Base-by-base conservation (phyloP, 352 stramenopile genomes). In the Saprolegnia diclina region DNA sequence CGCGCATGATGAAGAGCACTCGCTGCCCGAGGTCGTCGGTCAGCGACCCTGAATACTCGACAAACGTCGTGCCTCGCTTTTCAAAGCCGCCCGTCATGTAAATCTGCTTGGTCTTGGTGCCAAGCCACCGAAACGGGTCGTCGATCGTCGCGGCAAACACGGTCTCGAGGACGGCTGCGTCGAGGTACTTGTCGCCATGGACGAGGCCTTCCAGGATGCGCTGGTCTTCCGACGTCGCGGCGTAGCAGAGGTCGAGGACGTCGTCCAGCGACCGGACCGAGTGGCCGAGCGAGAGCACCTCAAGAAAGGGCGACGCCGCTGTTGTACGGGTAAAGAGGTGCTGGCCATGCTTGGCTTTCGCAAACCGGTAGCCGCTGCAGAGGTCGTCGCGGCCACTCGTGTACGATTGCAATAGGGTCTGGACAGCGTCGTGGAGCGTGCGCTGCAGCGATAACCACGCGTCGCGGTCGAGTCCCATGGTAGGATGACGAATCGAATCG, bases 61-160 rank as follows among this genome's bases (percentile, higher is more conserved):
- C 52, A 24, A 21, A 59, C 35, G 52, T 59, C 16, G 52, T 59
- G 24, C 13, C 24, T 16, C 52, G 52, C 52, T 59, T 59, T 24
- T 59, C 52, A 59, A 59, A 59, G 52, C 52, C 52, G 24, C 52
- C 52, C 24, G 19, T 24, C 52, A 59, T 59, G 19, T 42, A 59
- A 3, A 42, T 14, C 35, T 59, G 52, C 35, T 59, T 59, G 52
- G 19, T 21, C 19, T 59, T 59, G 13, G 19, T 24, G 13, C 52
- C 52, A 11, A 59, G 19, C 52, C 52, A 59, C 16, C 52, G 52
- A 59, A 59, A 59, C 35, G 52, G 52, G 35, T 59, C 52, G 35
- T 59, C 52, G 13, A 59, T 14, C 3, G 52, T 59, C 11, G 52
- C 52, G 16, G 52, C 35, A 9, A 59, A 24, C 13, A 40, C 35